phyloP scores from a whole-genome alignment of 2,329 filamentous ascomycete species.

The Grosmannia serpens region DNA sequence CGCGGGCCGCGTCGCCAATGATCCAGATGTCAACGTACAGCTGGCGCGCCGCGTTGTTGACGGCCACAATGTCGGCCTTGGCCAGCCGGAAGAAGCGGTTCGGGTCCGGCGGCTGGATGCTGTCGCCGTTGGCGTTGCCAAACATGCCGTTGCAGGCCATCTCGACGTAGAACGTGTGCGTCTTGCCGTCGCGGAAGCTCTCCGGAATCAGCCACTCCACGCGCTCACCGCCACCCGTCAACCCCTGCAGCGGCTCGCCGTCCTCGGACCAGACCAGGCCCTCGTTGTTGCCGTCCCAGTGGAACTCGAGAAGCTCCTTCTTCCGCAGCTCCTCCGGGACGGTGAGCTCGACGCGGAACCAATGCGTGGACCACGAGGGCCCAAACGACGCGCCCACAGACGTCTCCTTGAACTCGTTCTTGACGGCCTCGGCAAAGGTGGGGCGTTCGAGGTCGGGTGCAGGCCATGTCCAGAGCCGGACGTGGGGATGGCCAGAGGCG shows the following conservation, averaged over 20 bases:
- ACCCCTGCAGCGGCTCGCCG: constrained; percentile 79
- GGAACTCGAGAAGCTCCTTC: constrained; percentile 80
- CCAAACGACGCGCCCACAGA: constrained; percentile 72
- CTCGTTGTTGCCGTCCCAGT: constrained; percentile 93
- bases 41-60: constrained; percentile 74
- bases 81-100: constrained; percentile 67
- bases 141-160: constrained; percentile 99
- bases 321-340: constrained; percentile 61
- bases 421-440: constrained; percentile 72
- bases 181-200: constrained; percentile 69
- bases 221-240: constrained; percentile 82
- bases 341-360: constrained; percentile 78
- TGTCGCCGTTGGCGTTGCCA: constrained; percentile 75
- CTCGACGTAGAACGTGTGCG: constrained; percentile 88
- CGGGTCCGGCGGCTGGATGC: constrained; percentile 80
- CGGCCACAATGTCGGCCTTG: constrained; percentile 75
- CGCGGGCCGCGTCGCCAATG: constrained; percentile 80
- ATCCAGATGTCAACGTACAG: constrained; percentile 94
- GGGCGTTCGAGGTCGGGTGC: constrained; percentile 71
- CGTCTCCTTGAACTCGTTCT: constrained; percentile 63
- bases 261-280: constrained; percentile 88
- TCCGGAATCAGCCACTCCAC: constrained; percentile 85
- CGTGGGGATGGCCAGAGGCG: constrained; percentile 57
- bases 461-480: constrained; percentile 79
- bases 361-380: constrained; percentile 94